Evolutionary conservation across 495 filamentous ascomycete genomes (phyloP).

Genomic region (Podospora tetraspora): DNA sequence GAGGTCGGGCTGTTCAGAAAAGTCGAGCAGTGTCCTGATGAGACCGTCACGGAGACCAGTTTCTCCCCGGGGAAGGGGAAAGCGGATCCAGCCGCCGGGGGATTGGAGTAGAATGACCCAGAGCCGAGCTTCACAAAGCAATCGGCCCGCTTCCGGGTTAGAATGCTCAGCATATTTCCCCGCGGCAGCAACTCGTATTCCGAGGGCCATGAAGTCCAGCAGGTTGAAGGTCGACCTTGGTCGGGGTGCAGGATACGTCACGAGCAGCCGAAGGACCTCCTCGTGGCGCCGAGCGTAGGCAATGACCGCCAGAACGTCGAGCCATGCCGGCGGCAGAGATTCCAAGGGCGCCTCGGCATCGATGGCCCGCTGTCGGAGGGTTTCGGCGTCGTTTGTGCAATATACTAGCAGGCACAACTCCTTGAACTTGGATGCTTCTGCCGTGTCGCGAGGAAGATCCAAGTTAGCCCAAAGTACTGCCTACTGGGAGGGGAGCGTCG

Average conservation of each 20-base stretch:
- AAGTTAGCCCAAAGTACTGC: background rate
- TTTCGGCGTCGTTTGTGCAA: background rate
- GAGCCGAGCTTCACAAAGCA: background rate
- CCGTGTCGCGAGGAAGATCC: background rate
- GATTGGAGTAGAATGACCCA: background rate
- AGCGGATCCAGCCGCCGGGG: background rate
- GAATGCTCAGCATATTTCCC: background rate
- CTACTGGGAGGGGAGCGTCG: too few species aligned
- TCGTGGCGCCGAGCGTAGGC: background rate
- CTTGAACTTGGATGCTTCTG: background rate
- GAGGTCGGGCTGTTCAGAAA: background rate
- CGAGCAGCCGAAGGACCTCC: background rate
- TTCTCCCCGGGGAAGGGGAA: background rate
- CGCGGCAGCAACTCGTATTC: too few species aligned
- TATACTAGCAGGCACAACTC: background rate
- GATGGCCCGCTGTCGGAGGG: background rate
- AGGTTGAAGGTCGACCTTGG: background rate
- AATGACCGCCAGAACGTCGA: background rate
- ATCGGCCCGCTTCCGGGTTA: background rate
- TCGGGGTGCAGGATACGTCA: background rate
- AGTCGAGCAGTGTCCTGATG: background rate
- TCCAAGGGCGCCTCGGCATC: background rate
- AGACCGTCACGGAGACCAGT: background rate
- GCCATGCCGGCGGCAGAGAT: background rate
- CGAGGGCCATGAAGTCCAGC: background rate